Evolutionary conservation across 495 filamentous ascomycete species (phyloP), one percentile per base, ranked within the genome.

Genomic region (Parachaetomium inaequale): DNA sequence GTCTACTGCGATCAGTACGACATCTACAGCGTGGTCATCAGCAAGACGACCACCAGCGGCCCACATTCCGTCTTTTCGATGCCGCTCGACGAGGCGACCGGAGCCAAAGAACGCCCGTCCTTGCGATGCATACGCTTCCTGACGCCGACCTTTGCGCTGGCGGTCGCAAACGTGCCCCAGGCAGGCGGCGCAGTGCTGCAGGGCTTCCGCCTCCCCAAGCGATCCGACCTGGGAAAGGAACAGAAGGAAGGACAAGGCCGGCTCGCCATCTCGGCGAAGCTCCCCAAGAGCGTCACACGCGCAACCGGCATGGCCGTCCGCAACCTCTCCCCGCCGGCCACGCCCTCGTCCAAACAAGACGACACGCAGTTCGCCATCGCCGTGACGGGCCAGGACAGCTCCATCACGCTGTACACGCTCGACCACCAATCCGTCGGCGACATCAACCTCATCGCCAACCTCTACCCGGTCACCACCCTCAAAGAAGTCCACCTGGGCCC

Each of bases 1-100:
- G 87, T 87, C 5, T 97, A 94, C 74, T 95, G 90, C 67, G 89
- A 90, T 57, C 87, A 88, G 55, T 78, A 87, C 68, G 86, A 94
- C 61, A 81, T 98, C 42, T 89, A 76, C 71, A 70, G 82, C 26
- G 68, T 82, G 50, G 76, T 78, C 49, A 75, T 87, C 29, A 70
- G 76, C 42, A 76, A 79, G 63, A 81, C 78, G 32, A 68, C 78
- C 32, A 70, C 80, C 2, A 78, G 78, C 3, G 81, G 84, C n/a
- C 85, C 89, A 17, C 69, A 74, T 64, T 78, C 73, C 38, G 76
- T 89, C 51, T 89, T 87, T 70, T 80, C 79, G 23, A 86, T 86
- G 50, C 87, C 86, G 28, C 64, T 72, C 49, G 74, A 80, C 66
- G 70, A 70, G 54, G 42, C 59, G 5, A 83, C 84, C 28, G 83